phyloP scores from a whole-genome alignment of 2,329 filamentous ascomycete genomes.

The Ceratocystis ficicola region DNA sequence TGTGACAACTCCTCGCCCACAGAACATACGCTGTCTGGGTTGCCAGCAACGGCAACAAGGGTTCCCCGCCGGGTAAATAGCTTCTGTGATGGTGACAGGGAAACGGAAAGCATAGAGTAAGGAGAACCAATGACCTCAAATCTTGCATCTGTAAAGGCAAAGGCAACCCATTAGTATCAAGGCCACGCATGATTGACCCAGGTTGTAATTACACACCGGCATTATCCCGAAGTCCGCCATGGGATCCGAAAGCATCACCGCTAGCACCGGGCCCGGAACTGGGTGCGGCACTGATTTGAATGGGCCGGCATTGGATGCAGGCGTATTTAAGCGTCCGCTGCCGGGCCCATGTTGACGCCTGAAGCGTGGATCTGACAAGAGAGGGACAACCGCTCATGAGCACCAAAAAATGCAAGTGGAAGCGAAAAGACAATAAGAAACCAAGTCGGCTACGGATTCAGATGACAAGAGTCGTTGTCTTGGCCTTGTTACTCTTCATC shows the following conservation, averaged over 20 bases:
- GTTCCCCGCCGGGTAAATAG: constrained; percentile 88
- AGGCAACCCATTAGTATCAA: not conserved
- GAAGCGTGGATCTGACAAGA: constrained; percentile 8
- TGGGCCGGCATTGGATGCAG: constrained; percentile 45
- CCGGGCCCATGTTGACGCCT: constrained; percentile 22
- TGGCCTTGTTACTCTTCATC: not conserved
- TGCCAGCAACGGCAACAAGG: constrained; percentile 77
- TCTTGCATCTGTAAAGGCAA: constrained; percentile 56
- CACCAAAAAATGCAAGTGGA: not conserved
- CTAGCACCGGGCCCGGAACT: constrained; percentile 43
- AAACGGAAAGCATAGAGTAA: constrained; percentile 87
- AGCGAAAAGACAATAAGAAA: not conserved
- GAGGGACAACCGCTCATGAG: constrained; percentile 13
- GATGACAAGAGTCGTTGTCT: not conserved
- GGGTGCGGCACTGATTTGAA: constrained; percentile 52
- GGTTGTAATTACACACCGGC: constrained; percentile 34
- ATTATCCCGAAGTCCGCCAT: constrained; percentile 36
- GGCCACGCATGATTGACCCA: not conserved
- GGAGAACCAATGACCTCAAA: constrained; percentile 90
- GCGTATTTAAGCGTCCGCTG: constrained; percentile 30
- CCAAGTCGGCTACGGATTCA: not conserved
- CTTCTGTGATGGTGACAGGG: constrained; percentile 81
- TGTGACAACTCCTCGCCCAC: not conserved
- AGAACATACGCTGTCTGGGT: constrained; percentile 66
- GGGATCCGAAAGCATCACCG: constrained; percentile 48